Percentiles rank a stretch among this genome's conserved stretches.
phyloP scores from a whole-genome alignment of 176 grass and related monocot species.

The Aegilops tauschii region DNA sequence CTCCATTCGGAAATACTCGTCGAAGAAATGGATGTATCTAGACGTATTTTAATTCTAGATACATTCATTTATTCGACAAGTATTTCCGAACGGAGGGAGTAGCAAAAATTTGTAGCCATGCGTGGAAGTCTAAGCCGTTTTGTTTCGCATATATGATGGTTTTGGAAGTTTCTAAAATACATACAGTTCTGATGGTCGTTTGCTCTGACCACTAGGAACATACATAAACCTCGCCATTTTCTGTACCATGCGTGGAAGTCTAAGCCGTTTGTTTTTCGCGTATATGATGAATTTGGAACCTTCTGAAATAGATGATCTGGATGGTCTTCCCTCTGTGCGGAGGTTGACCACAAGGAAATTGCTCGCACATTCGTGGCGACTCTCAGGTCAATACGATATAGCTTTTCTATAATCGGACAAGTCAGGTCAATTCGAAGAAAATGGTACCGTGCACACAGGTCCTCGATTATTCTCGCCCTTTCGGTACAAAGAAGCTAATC shows the following conservation, averaged over 20 bases:
- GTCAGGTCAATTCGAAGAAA: not conserved
- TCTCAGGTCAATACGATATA: not conserved
- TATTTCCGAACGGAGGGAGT: too few relatives aligned
- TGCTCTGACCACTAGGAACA: too few relatives aligned
- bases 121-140: not conserved
- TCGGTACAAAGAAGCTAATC: not conserved
- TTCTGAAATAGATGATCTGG: too few relatives aligned
- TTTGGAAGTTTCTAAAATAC: not conserved
- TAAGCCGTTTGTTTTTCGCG: not conserved
- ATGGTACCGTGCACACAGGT: not conserved
- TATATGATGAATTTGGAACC: too few relatives aligned
- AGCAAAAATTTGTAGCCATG: not conserved
- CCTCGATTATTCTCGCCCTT: not conserved
- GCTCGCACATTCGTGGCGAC: not conserved
- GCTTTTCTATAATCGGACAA: too few relatives aligned
- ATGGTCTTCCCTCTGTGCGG: not conserved
- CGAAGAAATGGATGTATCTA: too few relatives aligned
- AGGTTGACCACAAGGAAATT: not conserved
- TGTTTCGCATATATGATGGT: not conserved
- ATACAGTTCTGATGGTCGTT: too few relatives aligned
- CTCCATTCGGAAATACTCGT: too few relatives aligned
- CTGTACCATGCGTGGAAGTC: not conserved
- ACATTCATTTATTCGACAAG: too few relatives aligned
- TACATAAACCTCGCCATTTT: too few relatives aligned
- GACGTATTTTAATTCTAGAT: too few relatives aligned